Evolutionary conservation across 306 rosid genomes (phyloP).

Genomic region (Ammopiptanthus mongolicus): DNA sequence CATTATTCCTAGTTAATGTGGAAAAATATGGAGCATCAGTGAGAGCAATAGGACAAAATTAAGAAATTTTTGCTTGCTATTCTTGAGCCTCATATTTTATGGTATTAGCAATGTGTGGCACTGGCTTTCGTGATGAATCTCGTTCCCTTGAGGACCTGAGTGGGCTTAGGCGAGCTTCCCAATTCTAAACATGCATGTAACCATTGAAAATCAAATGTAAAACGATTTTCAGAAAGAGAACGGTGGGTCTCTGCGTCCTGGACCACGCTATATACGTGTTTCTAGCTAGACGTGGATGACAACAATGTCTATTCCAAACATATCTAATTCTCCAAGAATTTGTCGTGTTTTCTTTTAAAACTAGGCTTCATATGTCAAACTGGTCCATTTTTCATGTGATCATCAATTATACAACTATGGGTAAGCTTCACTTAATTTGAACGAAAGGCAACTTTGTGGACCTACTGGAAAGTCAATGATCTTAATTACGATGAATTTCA

Average conservation of each 20-base stretch:
- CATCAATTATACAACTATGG: not conserved
- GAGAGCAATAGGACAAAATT: too few species aligned
- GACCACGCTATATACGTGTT: conserved; percentile 23
- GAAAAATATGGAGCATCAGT: too few species aligned
- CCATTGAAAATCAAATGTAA: not conserved
- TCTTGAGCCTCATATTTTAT: not conserved
- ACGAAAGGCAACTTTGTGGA: too few species aligned
- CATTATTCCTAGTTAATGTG: too few species aligned
- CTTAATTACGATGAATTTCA: too few species aligned
- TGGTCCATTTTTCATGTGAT: conserved; percentile 1
- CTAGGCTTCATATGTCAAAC: not conserved
- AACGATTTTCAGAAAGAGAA: not conserved
- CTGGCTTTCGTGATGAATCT: not conserved
- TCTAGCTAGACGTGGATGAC: not conserved
- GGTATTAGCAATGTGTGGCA: not conserved
- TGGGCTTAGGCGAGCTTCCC: not conserved
- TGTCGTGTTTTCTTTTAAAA: not conserved
- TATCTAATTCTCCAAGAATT: not conserved
- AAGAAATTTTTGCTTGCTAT: not conserved
- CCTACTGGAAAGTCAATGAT: too few species aligned
- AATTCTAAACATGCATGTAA: not conserved
- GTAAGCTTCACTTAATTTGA: not conserved
- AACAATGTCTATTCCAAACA: not conserved
- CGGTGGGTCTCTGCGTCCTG: not conserved
- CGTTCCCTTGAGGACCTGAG: not conserved